Conservation (phyloP, 139 green algal genomes). For the Chlorella sorokiniana region DNA sequence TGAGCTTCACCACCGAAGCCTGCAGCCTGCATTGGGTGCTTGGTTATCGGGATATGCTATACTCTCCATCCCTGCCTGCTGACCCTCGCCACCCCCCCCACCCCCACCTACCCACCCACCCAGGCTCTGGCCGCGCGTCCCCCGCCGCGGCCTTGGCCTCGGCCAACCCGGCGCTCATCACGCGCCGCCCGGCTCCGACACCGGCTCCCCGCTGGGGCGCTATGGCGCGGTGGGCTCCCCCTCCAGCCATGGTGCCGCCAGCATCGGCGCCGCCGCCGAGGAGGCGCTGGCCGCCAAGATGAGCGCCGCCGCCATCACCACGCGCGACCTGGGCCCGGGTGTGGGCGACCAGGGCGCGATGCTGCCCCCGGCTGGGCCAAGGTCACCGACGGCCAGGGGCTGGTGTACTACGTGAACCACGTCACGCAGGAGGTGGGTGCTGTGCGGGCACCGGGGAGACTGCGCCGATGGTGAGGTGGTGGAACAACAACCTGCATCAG, state of each 20-base stretch:
- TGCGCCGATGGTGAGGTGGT: neutral
- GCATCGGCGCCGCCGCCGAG: slow-evolving; percentile 23
- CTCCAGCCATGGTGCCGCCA: slow-evolving; percentile 5
- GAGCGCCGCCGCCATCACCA: slow-evolving; percentile 2
- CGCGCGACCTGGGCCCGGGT: neutral
- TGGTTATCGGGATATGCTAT: too few species aligned
- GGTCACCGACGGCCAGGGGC: slow-evolving; percentile 22
- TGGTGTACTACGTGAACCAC: slow-evolving; percentile 35
- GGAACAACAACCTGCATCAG: neutral
- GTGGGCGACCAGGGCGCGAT: slow-evolving; percentile 3
- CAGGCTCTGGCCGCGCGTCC: slow-evolving; percentile 24
- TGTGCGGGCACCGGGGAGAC: neutral
- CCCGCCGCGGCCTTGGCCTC: slow-evolving; percentile 3
- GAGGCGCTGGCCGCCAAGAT: slow-evolving; percentile 27
- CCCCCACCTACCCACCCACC: neutral
- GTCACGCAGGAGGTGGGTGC: slow-evolving; percentile 24
- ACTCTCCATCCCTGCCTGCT: neutral
- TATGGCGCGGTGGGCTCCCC: slow-evolving; percentile 38
- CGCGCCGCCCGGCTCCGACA: slow-evolving; percentile 17
- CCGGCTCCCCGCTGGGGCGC: slow-evolving; percentile 32
- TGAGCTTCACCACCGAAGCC: neutral
- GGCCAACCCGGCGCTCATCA: slow-evolving; percentile 20
- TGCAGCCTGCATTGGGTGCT: too few species aligned
- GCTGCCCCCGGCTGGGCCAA: slow-evolving; percentile 36
- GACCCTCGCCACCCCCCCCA: neutral